Evolutionary conservation across 306 rosid species (phyloP), one percentile per base, ranked within the genome.

Genomic region (Trifolium subterraneum): DNA sequence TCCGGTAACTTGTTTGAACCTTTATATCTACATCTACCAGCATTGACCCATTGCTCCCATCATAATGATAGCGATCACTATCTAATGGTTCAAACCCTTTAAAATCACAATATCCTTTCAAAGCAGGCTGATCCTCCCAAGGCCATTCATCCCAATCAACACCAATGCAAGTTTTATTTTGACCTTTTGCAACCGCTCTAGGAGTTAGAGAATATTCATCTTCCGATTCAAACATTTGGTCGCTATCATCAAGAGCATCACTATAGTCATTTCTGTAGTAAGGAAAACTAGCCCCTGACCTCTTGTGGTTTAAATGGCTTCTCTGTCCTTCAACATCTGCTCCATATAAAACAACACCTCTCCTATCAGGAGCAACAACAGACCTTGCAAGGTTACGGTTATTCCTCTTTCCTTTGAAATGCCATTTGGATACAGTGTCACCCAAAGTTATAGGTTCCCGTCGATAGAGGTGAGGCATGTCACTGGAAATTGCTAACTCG

Each of bases 371-470:
- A 77, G 85, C 54, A 73, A 74, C 96, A 47, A 25, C 76, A 59
- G 87, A 74, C 75, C 88, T 95, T 8, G 81, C 64, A 78, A 95
- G 88, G 84, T 82, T 90, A 22, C 97, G 93, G 23, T 56, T 87
- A 67, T 95, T 95, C 88, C 98, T 86, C 81, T 95, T 95, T 71
- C 98, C 98, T 84, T 95, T 95, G 78, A 88, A 65, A 72, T 89
- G 89, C 99, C 99, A 95, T 84, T 95, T 92, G 74, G 99, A 92
- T 71, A 95, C 92, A 38, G 99, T 83, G 75, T 92, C 96, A 76
- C 76, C 87, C 47, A 87, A 63, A 73, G 84, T 75, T 66, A 80
- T 75, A 71, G 80, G 90, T 66, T 87, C 90, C 35, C 71, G 91
- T n/a, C 45, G 78, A 83, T 87, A 90, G 51, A 76, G 87, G 74